Evolutionary conservation across 1,139 yeast genomes (phyloP).

Genomic region (Scheffersomyces stambukii): DNA sequence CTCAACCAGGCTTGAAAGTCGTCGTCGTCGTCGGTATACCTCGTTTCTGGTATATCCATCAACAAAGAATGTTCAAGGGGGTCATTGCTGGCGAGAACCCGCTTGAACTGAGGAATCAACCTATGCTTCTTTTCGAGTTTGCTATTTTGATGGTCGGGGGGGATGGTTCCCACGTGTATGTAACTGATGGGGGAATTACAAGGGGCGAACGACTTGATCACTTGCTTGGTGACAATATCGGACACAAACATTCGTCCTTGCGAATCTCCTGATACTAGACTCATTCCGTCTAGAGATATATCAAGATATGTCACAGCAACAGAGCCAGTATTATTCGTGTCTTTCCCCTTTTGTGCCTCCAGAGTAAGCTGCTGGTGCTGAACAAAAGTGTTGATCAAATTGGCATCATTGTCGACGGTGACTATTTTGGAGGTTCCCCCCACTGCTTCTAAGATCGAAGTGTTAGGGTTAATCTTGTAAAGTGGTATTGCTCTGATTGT

Average conservation of each 20-base stretch:
- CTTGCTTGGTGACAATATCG: slow-evolving; percentile 77
- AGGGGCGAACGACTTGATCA: slow-evolving; percentile 59
- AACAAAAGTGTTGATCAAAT: slow-evolving; percentile 50
- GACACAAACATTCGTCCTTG: slow-evolving; percentile 64
- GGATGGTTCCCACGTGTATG: slow-evolving; percentile 18
- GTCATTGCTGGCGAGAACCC: slow-evolving; percentile 46
- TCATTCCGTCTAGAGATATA: slow-evolving; percentile 74
- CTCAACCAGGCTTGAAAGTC: slow-evolving; percentile 42
- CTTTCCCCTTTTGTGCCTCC: too few species aligned
- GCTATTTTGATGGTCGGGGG: slow-evolving; percentile 9
- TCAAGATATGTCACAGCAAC: slow-evolving; percentile 45
- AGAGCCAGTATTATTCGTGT: slow-evolving; percentile 5
- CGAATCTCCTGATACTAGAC: slow-evolving; percentile 69
- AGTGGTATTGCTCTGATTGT: slow-evolving; percentile 53
- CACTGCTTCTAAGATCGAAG: slow-evolving; percentile 46
- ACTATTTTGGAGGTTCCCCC: slow-evolving; percentile 55
- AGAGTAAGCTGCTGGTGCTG: slow-evolving; percentile 59
- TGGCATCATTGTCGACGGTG: slow-evolving; percentile 48
- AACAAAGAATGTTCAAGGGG: slow-evolving; percentile 49
- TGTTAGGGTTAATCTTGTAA: slow-evolving; percentile 42
- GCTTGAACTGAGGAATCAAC: slow-evolving; percentile 53
- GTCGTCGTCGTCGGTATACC: slow-evolving; percentile 6
- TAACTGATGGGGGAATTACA: slow-evolving; percentile 37
- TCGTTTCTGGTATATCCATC: slow-evolving; percentile 38
- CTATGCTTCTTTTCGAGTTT: slow-evolving; percentile 36